These are phyloP conservation scores for Cetraspora pellucida DNA, from an alignment of 192 early-diverging fungal genomes.

Conservation along the genomic window DNA sequence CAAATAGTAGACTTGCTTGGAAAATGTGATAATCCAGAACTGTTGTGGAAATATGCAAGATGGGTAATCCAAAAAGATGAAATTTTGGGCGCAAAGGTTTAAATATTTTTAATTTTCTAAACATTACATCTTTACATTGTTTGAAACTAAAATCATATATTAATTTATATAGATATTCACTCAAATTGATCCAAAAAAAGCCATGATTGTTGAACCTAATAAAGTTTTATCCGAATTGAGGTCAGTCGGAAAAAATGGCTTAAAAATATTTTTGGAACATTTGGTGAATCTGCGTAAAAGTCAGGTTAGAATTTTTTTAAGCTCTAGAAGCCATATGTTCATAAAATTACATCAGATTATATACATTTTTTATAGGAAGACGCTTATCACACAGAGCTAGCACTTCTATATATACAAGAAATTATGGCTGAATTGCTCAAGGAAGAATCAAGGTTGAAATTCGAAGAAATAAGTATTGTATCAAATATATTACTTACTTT, in stretches of 20 bases:
- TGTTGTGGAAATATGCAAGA: constrained; percentile 54
- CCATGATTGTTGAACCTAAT: constrained; percentile 43
- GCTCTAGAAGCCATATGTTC: neutral
- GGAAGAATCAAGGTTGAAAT: neutral
- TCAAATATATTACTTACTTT: neutral
- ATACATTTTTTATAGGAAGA: constrained; percentile 22
- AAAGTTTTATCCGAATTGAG: constrained; percentile 40
- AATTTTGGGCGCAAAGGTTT: constrained; percentile 50
- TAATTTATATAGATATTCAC: constrained; percentile 43
- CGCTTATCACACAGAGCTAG: constrained; percentile 45
- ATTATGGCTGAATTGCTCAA: constrained; percentile 30
- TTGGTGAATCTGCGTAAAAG: constrained; percentile 52
- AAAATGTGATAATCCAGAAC: constrained; percentile 34
- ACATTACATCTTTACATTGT: neutral
- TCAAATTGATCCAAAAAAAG: constrained; percentile 36
- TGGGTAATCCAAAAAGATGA: constrained; percentile 55
- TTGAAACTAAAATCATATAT: neutral
- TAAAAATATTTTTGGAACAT: constrained; percentile 55
- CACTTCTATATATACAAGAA: constrained; percentile 44
- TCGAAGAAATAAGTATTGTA: constrained; percentile 22
- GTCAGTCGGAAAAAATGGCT: constrained; percentile 39
- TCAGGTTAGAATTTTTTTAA: constrained; percentile 31
- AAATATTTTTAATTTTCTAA: neutral
- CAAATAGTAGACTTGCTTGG: constrained; percentile 47
- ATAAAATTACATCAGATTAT: neutral